A percentile compares a stretch with the other conserved stretches of the same genome.
phyloP scores from a whole-genome alignment of 2,329 filamentous ascomycete genomes.

The Fusarium sp. region DNA sequence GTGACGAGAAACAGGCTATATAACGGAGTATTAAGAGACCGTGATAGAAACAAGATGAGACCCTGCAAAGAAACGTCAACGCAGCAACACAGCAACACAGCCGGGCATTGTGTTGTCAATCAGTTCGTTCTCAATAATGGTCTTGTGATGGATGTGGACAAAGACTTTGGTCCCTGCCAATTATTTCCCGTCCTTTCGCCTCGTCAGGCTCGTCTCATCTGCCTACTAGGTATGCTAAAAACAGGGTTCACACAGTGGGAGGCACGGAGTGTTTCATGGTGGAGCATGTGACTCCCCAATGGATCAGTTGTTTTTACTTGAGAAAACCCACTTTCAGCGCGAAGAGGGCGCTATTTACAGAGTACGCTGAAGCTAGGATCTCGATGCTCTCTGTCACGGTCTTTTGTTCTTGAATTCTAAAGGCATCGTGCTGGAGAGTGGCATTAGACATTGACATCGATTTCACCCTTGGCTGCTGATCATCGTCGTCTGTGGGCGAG shows the following conservation, averaged over 20 bases:
- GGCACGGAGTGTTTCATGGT: slow-evolving; percentile 32
- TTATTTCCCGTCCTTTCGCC: slow-evolving; percentile 18
- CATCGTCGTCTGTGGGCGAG: background rate
- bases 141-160: slow-evolving; percentile 35
- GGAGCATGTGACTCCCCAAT: slow-evolving; percentile 27
- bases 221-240: background rate
- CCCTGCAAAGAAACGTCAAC: slow-evolving; percentile 2
- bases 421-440: background rate
- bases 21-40: background rate
- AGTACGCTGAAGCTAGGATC: background rate
- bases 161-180: slow-evolving; percentile 27
- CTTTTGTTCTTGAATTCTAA: background rate
- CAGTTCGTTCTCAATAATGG: background rate
- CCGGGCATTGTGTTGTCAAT: background rate
- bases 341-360: background rate
- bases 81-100: background rate
- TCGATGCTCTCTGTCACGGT: background rate
- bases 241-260: slow-evolving; percentile 33
- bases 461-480: slow-evolving; percentile 9
- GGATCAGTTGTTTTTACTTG: slow-evolving; percentile 11
- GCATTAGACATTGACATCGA: background rate
- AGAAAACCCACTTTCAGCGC: slow-evolving; percentile 3
- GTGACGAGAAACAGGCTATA: background rate
- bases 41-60: background rate
- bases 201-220: slow-evolving; percentile 15